phyloP scores from a whole-genome alignment of 1,284 basidiomycete species.

The Pseudozyma pruni region DNA sequence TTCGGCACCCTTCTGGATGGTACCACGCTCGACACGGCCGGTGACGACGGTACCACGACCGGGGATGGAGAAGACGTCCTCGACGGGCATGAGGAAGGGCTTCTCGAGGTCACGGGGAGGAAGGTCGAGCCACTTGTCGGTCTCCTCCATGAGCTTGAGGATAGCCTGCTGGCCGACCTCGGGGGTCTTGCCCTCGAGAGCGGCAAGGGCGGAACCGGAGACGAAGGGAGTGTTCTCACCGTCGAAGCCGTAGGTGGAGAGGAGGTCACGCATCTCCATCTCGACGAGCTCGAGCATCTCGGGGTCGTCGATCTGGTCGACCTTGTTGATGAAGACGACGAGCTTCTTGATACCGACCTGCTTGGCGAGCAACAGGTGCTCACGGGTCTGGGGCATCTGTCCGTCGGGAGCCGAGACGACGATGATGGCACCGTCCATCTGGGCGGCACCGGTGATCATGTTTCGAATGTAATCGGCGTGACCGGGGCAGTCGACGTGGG shows the following conservation, averaged over 20 bases:
- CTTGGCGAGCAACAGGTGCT: conserved; percentile 95
- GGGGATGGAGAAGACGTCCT: conserved; percentile 98
- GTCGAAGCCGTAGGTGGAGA: conserved; percentile 86
- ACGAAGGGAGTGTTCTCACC: conserved; percentile 97
- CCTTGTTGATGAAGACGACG: conserved; percentile 99
- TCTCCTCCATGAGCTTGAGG: conserved; percentile 83
- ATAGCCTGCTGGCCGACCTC: conserved; percentile 87
- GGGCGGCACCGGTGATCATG: conserved; percentile 99
- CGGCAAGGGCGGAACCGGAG: conserved; percentile 95
- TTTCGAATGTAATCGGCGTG: conserved; percentile 74
- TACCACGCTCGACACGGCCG: conserved; percentile 95
- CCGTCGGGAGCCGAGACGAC: conserved; percentile 98
- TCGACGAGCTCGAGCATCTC: conserved; percentile 99
- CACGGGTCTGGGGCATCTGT: conserved; percentile 99
- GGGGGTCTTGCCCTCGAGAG: conserved; percentile 84
- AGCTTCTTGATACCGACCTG: conserved; percentile 99
- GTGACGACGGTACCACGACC: conserved; percentile 98
- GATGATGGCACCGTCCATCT: conserved; percentile 81
- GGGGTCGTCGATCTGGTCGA: conserved; percentile 93
- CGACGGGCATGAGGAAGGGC: conserved; percentile 95
- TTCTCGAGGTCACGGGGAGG: conserved; percentile 97
- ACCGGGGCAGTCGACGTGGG: conserved; percentile 96
- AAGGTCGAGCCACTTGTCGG: conserved; percentile 94
- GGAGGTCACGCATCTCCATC: conserved; percentile 99
- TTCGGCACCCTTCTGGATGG: conserved; percentile 90